These are phyloP conservation scores for Solanum pimpinellifolium DNA, from an alignment of 257 asterid genomes.

Conservation along the genomic window DNA sequence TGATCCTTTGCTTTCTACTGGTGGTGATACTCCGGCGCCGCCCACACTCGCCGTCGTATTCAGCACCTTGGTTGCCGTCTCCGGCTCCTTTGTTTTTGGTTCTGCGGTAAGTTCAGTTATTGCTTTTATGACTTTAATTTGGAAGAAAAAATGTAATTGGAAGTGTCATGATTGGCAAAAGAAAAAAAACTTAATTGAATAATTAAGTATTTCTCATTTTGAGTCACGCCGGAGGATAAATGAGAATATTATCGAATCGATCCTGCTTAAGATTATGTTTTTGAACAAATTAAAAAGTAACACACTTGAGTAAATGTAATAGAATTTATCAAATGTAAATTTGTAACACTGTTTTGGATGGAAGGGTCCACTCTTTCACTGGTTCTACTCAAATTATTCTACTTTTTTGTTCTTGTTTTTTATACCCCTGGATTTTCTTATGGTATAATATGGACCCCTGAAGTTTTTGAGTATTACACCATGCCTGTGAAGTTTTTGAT, in stretches of 20 bases:
- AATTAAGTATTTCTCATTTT: neutral
- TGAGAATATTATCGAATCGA: no score
- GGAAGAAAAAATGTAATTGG: neutral
- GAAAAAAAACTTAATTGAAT: neutral
- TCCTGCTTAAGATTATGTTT: neutral
- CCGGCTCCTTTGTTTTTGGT: conserved; percentile 84
- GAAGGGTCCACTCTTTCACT: neutral
- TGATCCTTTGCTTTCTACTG: neutral
- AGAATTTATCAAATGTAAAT: neutral
- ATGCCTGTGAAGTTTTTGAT: neutral
- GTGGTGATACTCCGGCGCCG: neutral
- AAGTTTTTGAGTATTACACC: neutral
- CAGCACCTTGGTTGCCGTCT: conserved; percentile 64
- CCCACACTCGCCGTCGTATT: conserved; percentile 16
- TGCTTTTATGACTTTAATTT: neutral
- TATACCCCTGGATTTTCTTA: neutral
- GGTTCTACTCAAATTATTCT: neutral
- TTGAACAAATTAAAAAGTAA: neutral
- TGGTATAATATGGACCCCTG: neutral
- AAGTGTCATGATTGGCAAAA: neutral
- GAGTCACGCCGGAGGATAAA: neutral
- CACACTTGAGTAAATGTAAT: neutral
- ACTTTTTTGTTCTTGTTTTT: neutral
- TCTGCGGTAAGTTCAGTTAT: conserved; percentile 50
- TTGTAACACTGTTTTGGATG: neutral